Percentiles rank a stretch among this genome's conserved stretches.
phyloP scores from a whole-genome alignment of 495 filamentous ascomycete genomes.

The Rusavskia elegans region DNA sequence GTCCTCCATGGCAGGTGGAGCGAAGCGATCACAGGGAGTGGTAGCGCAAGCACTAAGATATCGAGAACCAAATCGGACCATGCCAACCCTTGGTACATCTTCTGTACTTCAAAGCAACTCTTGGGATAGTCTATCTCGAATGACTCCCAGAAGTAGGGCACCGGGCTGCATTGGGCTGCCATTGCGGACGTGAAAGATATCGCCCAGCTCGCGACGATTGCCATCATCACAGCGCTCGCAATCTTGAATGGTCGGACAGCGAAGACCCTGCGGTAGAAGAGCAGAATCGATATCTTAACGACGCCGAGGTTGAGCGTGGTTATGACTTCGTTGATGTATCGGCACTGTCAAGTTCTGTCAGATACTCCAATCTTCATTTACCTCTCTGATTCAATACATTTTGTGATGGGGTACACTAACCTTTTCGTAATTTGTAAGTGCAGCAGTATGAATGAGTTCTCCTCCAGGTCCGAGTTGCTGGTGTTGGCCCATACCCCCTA shows the following conservation, averaged over 20 bases:
- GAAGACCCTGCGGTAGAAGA: neutral
- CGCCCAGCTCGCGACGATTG: neutral
- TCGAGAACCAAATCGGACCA: neutral
- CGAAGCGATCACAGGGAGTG: neutral
- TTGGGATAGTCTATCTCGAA: neutral
- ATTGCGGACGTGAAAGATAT: neutral
- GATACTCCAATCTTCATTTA: too few relatives aligned
- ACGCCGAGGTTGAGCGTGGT: neutral
- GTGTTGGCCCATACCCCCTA: neutral
- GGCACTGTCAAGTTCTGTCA: neutral
- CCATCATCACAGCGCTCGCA: neutral
- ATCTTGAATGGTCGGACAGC: neutral
- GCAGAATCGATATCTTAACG: neutral
- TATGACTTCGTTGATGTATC: neutral
- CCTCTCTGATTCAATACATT: too few relatives aligned
- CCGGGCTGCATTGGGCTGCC: neutral
- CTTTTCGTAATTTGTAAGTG: neutral
- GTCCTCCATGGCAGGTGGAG: neutral
- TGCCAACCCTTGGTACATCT: neutral
- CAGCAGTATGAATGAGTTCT: neutral
- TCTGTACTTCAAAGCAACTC: neutral
- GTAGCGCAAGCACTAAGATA: neutral
- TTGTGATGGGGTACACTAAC: neutral
- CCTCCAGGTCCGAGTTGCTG: neutral
- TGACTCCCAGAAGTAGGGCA: neutral